These are phyloP conservation scores for Calonectria henricotiae DNA, from an alignment of 2,329 filamentous ascomycete genomes.

Conservation along the genomic window DNA sequence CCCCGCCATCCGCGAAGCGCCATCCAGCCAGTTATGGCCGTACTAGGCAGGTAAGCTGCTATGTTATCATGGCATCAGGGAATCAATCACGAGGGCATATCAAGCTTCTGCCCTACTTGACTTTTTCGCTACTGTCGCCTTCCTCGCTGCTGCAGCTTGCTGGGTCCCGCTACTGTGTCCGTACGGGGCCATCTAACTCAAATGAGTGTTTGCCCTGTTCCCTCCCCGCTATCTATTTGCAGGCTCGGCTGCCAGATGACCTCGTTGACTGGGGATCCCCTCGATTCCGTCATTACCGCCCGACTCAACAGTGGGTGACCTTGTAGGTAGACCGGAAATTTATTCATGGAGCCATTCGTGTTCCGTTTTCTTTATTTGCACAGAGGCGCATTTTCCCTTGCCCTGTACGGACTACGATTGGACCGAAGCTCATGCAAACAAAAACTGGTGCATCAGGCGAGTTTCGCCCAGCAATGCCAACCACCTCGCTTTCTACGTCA, in stretches of 20 bases:
- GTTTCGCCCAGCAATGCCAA: constrained; percentile 19
- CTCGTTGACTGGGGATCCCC: constrained; percentile 27
- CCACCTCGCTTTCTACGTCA: constrained; percentile 12
- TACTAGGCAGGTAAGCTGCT: constrained; percentile 11
- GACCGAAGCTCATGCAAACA: neutral
- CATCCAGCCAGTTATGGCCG: constrained; percentile 10
- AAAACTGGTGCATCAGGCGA: constrained; percentile 31
- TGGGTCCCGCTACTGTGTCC: constrained; percentile 20
- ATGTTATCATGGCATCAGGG: constrained; percentile 24
- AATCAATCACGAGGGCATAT: constrained; percentile 47
- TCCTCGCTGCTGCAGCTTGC: constrained; percentile 21
- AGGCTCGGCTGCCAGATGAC: constrained; percentile 19
- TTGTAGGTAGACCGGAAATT: neutral
- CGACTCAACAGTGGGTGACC: constrained; percentile 10
- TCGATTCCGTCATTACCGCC: constrained; percentile 22
- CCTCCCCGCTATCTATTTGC: constrained; percentile 25
- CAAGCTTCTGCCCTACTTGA: constrained; percentile 15
- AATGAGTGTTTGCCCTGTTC: constrained; percentile 20
- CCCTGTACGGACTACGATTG: constrained; percentile 1
- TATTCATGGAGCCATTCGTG: neutral
- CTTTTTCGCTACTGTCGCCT: constrained; percentile 13
- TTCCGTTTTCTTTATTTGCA: neutral
- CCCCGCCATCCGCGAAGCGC: neutral
- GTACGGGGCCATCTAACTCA: constrained; percentile 21
- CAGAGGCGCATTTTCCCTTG: constrained; percentile 19